phyloP scores from a whole-genome alignment of 75 land plant species.

The Picea sitchensis region DNA sequence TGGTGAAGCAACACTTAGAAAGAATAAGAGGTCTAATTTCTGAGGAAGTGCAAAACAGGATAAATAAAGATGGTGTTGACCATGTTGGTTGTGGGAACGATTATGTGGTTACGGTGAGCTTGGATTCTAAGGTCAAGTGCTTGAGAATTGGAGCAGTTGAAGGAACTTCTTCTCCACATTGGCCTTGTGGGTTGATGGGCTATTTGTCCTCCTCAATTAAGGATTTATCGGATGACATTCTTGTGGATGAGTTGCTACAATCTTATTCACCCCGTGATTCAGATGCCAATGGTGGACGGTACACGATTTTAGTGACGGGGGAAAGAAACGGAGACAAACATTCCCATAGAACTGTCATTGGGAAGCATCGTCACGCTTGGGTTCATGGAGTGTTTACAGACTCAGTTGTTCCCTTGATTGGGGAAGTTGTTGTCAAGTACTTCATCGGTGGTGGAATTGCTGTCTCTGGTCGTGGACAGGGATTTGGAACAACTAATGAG shows the following conservation, averaged over 20 bases:
- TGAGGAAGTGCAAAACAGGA: slow-evolving; percentile 15
- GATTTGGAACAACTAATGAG: slow-evolving; percentile 7
- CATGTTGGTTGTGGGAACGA: slow-evolving; percentile 32
- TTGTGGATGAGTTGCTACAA: slow-evolving; percentile 56
- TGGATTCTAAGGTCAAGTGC: slow-evolving; percentile 40
- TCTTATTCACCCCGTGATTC: slow-evolving; percentile 14
- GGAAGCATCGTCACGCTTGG: slow-evolving; percentile 95
- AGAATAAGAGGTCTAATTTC: slow-evolving; percentile 16
- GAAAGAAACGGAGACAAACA: slow-evolving; percentile 9
- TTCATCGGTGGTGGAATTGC: slow-evolving; percentile 69
- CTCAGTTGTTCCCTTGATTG: slow-evolving; percentile 25
- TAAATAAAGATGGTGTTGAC: not conserved
- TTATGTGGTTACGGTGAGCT: slow-evolving; percentile 31
- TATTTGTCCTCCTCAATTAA: slow-evolving; percentile 6
- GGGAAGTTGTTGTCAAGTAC: slow-evolving; percentile 51
- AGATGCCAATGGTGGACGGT: slow-evolving; percentile 30
- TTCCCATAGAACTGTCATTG: slow-evolving; percentile 57
- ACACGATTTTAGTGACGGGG: slow-evolving; percentile 45
- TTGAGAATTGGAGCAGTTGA: slow-evolving; percentile 3
- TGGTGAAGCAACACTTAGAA: slow-evolving; percentile 10
- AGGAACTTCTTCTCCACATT: not conserved
- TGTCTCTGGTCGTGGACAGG: slow-evolving; percentile 11
- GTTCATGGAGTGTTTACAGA: slow-evolving; percentile 33
- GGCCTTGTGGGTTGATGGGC: slow-evolving; percentile 51
- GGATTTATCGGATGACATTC: slow-evolving; percentile 20